Evolutionary conservation across 2,329 filamentous ascomycete species (phyloP), one percentile per base, ranked within the genome.

Genomic region (Acephala macrosclerotiorum): DNA sequence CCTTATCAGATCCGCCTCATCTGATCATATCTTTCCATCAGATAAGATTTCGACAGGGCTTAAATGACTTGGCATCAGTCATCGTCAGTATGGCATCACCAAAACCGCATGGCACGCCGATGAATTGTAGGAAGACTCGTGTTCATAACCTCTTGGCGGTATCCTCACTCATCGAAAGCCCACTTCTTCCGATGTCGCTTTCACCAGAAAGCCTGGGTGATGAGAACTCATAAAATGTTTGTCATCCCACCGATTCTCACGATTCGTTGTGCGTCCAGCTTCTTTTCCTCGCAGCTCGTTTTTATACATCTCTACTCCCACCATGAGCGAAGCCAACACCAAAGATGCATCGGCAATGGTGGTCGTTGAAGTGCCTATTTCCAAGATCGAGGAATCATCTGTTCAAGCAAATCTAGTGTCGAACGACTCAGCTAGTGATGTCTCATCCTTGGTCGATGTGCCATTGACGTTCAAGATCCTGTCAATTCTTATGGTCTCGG

Each of bases 401-500:
- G 38, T 56, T 6, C 60, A 66, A 3, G 53, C 47, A 14, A 51
- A 58, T 26, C 25, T 47, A 14, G 26, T 29, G 20, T 49, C 33
- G 8, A 25, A 35, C 6, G 55, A 64, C 22, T 63, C 64, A 33
- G 38, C 20, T 12, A 51, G 29, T 22, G 60, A 53, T 6, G 35
- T 59, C 35, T 60, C 62, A 16, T 25, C 47, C 3, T 22, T 65
- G 38, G 35, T 58, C 22, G 25, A 59, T 53, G 69, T 75, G 11
- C 73, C 73, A 35, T 40, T 73, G 35, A 66, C 53, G 14, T 74
- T 63, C 62, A 80, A 77, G 67, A 61, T 84, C 16, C 73, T 77
- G 9, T 80, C 85, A 0, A 82, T 88, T 2, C 57, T 85, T 0
- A 71, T 86, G 9, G 83, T 86, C 1, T 83, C 81, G 16, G 75